Evolutionary conservation across 345 rosid genomes (phyloP).

Genomic region (Aquilaria yunnanensis): DNA sequence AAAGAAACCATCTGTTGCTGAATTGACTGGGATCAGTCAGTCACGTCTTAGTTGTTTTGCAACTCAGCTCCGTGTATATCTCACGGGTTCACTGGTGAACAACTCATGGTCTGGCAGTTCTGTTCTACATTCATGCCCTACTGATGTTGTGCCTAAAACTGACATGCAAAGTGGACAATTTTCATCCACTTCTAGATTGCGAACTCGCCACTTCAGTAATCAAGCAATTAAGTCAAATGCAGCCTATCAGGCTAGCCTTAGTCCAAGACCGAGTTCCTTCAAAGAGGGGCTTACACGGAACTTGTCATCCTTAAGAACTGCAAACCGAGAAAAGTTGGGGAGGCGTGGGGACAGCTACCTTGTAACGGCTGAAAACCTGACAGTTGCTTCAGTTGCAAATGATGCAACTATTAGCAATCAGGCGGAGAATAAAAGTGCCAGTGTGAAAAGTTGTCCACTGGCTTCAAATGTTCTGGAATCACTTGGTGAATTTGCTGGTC

Average conservation of each 20-base stretch:
- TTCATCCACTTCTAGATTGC: slow-evolving; percentile 29
- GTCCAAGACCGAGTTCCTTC: slow-evolving; percentile 78
- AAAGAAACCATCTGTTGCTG: slow-evolving; percentile 85
- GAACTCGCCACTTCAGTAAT: slow-evolving; percentile 38
- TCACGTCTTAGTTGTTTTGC: slow-evolving; percentile 89
- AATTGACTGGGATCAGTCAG: slow-evolving; percentile 84
- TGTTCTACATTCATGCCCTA: slow-evolving; percentile 17
- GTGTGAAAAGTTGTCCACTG: slow-evolving; percentile 18
- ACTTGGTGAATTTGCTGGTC: slow-evolving; percentile 28
- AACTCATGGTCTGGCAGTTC: slow-evolving; percentile 22
- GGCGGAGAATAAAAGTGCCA: slow-evolving; percentile 25
- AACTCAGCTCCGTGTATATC: slow-evolving; percentile 70
- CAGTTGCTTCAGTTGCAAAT: slow-evolving; percentile 20
- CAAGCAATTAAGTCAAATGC: slow-evolving; percentile 38
- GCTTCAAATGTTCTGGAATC: slow-evolving; percentile 35
- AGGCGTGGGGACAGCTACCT: slow-evolving; percentile 52
- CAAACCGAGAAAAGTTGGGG: slow-evolving; percentile 57
- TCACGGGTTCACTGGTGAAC: slow-evolving; percentile 50
- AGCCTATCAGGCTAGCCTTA: slow-evolving; percentile 64
- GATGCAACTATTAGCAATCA: slow-evolving; percentile 24
- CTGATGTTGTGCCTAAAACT: slow-evolving; percentile 13
- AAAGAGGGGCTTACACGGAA: slow-evolving; percentile 55
- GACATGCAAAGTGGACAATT: slow-evolving; percentile 18
- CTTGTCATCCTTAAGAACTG: slow-evolving; percentile 35
- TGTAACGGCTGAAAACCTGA: slow-evolving; percentile 35